These are phyloP conservation scores for Macrolepiota dolichaula DNA, from an alignment of 768 basidiomycete genomes.

Conservation along the genomic window DNA sequence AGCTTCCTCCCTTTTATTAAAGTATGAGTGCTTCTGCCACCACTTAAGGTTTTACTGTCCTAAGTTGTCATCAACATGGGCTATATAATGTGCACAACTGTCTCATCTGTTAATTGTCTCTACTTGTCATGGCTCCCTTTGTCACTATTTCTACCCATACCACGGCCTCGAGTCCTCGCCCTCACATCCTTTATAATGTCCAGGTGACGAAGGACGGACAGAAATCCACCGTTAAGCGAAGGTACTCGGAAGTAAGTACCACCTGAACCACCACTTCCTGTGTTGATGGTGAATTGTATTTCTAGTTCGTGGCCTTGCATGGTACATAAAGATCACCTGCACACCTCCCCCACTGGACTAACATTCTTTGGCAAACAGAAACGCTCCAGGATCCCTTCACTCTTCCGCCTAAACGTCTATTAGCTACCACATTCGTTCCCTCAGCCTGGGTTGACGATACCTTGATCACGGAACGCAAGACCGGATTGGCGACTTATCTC, in stretches of 20 bases:
- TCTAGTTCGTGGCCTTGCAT: slow-evolving; percentile 4
- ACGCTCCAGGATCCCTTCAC: slow-evolving; percentile 22
- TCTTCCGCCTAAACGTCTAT: slow-evolving; percentile 39
- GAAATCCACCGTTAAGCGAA: slow-evolving; percentile 23
- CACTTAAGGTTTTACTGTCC: neutral
- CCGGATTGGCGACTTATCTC: slow-evolving; percentile 36
- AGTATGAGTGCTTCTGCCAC: neutral
- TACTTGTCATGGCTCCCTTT: slow-evolving; percentile 19
- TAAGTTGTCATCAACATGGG: too few relatives aligned
- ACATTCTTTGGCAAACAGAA: slow-evolving; percentile 3
- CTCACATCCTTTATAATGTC: slow-evolving; percentile 45
- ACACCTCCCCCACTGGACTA: neutral
- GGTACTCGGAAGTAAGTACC: slow-evolving; percentile 42
- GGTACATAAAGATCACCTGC: neutral
- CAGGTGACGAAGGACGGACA: slow-evolving; percentile 30
- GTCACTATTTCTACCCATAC: slow-evolving; percentile 40
- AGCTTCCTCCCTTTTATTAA: neutral
- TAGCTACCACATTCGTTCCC: slow-evolving; percentile 40
- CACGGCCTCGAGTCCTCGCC: slow-evolving; percentile 42
- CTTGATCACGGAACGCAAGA: slow-evolving; percentile 42
- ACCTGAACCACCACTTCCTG: neutral
- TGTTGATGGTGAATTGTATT: neutral
- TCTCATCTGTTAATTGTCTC: neutral
- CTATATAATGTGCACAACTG: neutral
- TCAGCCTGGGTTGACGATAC: slow-evolving; percentile 42